A percentile compares a stretch with the other conserved stretches of the same genome.
phyloP scores from a whole-genome alignment of 176 grass and related monocot genomes.

The Carex kokanica region DNA sequence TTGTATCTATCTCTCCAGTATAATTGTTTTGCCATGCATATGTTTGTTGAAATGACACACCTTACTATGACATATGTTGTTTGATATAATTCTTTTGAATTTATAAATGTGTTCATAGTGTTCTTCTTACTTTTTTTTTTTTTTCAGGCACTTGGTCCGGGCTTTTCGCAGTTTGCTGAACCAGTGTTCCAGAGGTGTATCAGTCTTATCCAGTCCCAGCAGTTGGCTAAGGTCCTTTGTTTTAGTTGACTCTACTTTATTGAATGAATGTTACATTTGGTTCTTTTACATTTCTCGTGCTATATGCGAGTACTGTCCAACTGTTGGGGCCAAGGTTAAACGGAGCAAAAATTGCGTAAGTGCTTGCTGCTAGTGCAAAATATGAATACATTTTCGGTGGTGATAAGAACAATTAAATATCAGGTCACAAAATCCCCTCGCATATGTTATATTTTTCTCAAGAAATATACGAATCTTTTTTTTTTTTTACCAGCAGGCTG shows the following conservation, averaged over 20 bases:
- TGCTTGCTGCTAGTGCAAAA: constrained; percentile 6
- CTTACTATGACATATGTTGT: not conserved
- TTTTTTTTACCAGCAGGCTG: constrained; percentile 48
- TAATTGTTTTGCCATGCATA: not conserved
- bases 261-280: not conserved
- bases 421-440: not conserved
- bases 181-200: constrained; percentile 93
- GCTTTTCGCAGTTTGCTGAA: constrained; percentile 93
- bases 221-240: constrained; percentile 71
- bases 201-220: constrained; percentile 74
- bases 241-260: constrained; percentile 7
- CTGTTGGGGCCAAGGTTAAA: not conserved
- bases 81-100: not conserved
- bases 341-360: not conserved
- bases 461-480: not conserved
- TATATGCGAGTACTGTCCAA: not conserved
- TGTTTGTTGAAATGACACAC: not conserved
- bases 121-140: constrained; percentile 11
- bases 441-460: constrained; percentile 6
- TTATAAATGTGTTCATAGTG: not conserved
- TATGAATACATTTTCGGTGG: not conserved
- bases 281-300: not conserved
- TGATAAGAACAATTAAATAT: constrained; percentile 12
- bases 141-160: constrained; percentile 81
- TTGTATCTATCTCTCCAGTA: not conserved